Conservation (phyloP, 148 eudicot species). For the Fallopia convolvulus region DNA sequence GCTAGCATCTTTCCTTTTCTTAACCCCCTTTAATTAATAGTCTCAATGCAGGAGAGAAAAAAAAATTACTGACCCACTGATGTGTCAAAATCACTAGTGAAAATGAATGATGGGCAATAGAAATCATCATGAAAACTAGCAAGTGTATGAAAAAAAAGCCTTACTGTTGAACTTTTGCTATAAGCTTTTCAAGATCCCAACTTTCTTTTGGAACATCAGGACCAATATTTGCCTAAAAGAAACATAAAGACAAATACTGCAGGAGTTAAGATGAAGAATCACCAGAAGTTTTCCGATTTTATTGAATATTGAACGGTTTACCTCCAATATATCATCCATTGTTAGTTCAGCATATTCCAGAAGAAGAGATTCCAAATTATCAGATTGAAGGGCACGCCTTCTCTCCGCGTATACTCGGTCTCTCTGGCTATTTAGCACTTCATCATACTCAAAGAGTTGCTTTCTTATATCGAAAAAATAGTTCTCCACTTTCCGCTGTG, state of each 20-base stretch:
- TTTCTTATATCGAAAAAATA: slow-evolving; percentile 95
- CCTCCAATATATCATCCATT: slow-evolving; percentile 97
- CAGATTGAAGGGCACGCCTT: slow-evolving; percentile 92
- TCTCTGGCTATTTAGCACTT: slow-evolving; percentile 98
- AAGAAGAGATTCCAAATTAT: slow-evolving; percentile 74
- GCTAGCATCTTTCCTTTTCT: not conserved
- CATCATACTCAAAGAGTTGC: slow-evolving; percentile 93
- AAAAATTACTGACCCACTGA: not conserved
- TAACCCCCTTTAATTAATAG: not conserved
- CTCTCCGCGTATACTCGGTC: slow-evolving; percentile 94
- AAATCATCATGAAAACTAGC: not conserved
- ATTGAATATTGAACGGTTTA: slow-evolving; percentile 18
- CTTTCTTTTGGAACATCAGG: slow-evolving; percentile 79
- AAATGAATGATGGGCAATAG: not conserved
- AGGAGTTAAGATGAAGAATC: not conserved
- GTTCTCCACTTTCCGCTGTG: slow-evolving; percentile 98
- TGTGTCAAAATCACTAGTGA: not conserved
- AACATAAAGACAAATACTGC: slow-evolving; percentile 8
- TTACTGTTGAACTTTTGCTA: slow-evolving; percentile 89
- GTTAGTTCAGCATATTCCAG: slow-evolving; percentile 97
- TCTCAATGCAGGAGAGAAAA: not conserved
- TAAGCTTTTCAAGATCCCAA: slow-evolving; percentile 94
- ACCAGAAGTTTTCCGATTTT: not conserved
- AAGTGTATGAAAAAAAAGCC: slow-evolving; percentile 16
- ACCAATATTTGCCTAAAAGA: slow-evolving; percentile 84